These are phyloP conservation scores for Colletotrichum sp. DNA, from an alignment of 2,329 filamentous ascomycete genomes.

Conservation along the genomic window DNA sequence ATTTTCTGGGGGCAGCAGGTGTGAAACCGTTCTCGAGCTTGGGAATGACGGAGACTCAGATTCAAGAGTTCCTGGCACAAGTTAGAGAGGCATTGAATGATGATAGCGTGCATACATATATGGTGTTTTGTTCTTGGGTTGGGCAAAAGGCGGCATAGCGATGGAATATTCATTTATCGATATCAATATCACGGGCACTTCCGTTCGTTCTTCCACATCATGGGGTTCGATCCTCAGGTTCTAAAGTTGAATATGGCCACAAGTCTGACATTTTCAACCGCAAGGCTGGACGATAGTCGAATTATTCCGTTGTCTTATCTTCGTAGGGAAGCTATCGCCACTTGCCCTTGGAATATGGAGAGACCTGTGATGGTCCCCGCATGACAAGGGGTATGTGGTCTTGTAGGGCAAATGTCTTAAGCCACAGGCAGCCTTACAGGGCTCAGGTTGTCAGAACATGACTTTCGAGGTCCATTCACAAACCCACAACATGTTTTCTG, in stretches of 20 bases:
- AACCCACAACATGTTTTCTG: background rate
- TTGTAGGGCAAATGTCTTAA: background rate
- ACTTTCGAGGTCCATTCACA: background rate
- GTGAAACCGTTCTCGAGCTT: background rate
- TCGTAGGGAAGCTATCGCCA: background rate
- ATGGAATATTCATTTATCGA: background rate
- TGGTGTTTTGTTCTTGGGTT: background rate
- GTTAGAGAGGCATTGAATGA: background rate
- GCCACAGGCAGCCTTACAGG: background rate
- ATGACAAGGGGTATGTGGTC: background rate
- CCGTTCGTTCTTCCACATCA: background rate
- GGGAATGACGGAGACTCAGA: background rate
- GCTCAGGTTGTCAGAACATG: background rate
- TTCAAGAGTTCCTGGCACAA: background rate
- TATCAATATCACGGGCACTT: background rate
- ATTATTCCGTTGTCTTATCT: background rate
- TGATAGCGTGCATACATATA: background rate
- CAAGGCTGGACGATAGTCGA: background rate
- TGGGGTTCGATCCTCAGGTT: background rate
- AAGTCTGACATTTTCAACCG: background rate
- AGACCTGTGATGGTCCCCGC: no score
- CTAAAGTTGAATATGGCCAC: fast-evolving
- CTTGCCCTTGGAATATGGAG: no score
- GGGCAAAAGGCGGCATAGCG: background rate
- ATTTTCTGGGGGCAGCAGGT: background rate